Conservation (phyloP, 2,329 filamentous ascomycete genomes). For the Monosporascus sp. region DNA sequence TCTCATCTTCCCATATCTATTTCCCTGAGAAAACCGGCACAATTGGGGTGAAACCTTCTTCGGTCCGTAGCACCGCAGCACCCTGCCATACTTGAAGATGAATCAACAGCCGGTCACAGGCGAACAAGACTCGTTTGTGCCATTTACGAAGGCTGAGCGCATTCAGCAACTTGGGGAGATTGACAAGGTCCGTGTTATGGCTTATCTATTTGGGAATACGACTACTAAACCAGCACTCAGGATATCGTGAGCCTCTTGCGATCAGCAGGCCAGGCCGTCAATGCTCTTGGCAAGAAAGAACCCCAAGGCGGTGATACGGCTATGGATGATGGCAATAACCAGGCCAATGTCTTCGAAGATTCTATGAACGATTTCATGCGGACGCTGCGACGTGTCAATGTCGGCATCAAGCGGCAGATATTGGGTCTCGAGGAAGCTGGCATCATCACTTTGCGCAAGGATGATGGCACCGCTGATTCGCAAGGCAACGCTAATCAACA, state of each 20-base stretch:
- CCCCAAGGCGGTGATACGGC: conserved; percentile 18
- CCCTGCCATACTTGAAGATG: not conserved
- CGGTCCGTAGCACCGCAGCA: no score
- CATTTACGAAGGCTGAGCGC: conserved; percentile 70
- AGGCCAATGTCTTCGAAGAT: conserved; percentile 51
- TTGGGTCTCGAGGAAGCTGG: conserved; percentile 76
- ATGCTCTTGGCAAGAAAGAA: conserved; percentile 52
- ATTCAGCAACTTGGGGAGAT: conserved; percentile 76
- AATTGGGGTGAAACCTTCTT: no score
- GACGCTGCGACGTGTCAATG: conserved; percentile 68
- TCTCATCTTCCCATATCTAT: no score
- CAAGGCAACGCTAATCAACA: conserved; percentile 17
- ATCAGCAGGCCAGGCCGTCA: conserved; percentile 56
- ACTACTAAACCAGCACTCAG: conserved; percentile 23
- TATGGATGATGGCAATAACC: conserved; percentile 32
- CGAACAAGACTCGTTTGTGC: conserved; percentile 30
- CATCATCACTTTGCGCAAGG: conserved; percentile 52
- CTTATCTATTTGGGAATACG: not conserved
- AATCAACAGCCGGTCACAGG: conserved; percentile 8
- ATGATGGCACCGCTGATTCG: conserved; percentile 21
- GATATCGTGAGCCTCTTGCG: conserved; percentile 42
- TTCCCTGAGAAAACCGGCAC: no score
- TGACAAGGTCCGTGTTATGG: conserved; percentile 50
- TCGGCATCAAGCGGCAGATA: conserved; percentile 68
- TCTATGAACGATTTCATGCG: conserved; percentile 64